Evolutionary conservation across 768 basidiomycete genomes (phyloP).

Genomic region (Leucosporidium yakuticum): DNA sequence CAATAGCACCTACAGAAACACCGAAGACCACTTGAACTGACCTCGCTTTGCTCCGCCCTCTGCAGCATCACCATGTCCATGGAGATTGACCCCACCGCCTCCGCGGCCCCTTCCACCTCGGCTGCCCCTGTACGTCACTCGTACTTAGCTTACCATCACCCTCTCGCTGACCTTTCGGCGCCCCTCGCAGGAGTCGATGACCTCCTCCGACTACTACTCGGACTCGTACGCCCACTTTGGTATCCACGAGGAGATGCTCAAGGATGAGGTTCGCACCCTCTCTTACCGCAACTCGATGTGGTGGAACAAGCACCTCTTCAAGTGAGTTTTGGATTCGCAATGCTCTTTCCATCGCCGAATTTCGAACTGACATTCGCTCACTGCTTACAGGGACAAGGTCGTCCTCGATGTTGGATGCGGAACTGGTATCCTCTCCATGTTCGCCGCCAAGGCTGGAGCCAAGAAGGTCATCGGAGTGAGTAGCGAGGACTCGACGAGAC

Average conservation of each 20-base stretch:
- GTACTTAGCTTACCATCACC: background rate
- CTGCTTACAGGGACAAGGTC: slow-evolving; percentile 53
- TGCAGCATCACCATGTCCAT: slow-evolving; percentile 1
- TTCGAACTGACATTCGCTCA: background rate
- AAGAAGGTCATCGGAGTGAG: slow-evolving; percentile 41
- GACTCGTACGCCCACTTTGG: slow-evolving; percentile 35
- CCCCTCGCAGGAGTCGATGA: slow-evolving; percentile 11
- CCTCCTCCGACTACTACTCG: slow-evolving; percentile 36
- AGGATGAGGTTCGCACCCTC: slow-evolving; percentile 88
- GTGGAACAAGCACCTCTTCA: slow-evolving; percentile 90
- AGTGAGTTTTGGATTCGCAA: slow-evolving; percentile 48
- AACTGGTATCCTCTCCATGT: slow-evolving; percentile 71
- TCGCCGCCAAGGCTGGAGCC: slow-evolving; percentile 40
- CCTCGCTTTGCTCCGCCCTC: no score
- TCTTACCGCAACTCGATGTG: slow-evolving; percentile 92
- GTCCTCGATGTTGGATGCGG: slow-evolving; percentile 98
- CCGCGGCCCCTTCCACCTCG: slow-evolving; percentile 1
- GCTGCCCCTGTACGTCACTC: background rate
- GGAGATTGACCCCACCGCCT: background rate
- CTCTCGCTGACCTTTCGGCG: background rate
- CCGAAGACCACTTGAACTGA: no score
- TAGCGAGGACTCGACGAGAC: background rate
- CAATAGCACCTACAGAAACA: no score
- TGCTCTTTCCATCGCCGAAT: background rate
- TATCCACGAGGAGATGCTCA: slow-evolving; percentile 81